Evolutionary conservation across 2,329 filamentous ascomycete species (phyloP).

Genomic region (Epichloe brachyelytri): DNA sequence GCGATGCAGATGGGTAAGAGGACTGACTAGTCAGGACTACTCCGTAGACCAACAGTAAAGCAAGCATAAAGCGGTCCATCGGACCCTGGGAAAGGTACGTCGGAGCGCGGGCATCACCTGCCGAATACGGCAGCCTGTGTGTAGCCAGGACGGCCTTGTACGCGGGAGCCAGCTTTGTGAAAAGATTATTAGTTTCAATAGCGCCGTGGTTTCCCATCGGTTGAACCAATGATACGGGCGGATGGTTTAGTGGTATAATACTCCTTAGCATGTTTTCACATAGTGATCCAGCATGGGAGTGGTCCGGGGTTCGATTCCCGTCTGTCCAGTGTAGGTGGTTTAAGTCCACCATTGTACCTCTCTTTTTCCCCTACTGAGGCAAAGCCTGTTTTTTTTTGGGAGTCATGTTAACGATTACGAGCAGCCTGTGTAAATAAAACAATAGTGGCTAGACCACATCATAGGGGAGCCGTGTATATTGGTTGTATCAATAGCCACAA

Average conservation of each 20-base stretch:
- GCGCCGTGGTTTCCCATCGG: rapidly evolving
- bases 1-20: not conserved
- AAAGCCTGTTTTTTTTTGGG: no score
- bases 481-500: no score
- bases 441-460: no score
- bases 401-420: no score
- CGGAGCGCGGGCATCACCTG: not conserved
- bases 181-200: rapidly evolving
- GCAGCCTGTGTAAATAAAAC: no score
- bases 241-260: conserved; percentile 8
- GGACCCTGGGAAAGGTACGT: no score
- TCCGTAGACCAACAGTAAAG: no score
- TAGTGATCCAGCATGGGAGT: conserved; percentile 3
- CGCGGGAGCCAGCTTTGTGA: not conserved
- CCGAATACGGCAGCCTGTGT: not conserved
- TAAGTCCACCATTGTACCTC: not conserved
- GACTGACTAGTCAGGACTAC: not conserved
- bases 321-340: conserved; percentile 6
- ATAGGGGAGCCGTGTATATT: no score
- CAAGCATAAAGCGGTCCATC: no score
- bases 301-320: conserved; percentile 13
- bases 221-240: not conserved
- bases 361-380: not conserved
- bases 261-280: conserved; percentile 1
- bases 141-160: no score